Evolutionary conservation across 2,329 filamentous ascomycete genomes (phyloP), one percentile per base, ranked within the genome.

Genomic region (Mariannaea sp.): DNA sequence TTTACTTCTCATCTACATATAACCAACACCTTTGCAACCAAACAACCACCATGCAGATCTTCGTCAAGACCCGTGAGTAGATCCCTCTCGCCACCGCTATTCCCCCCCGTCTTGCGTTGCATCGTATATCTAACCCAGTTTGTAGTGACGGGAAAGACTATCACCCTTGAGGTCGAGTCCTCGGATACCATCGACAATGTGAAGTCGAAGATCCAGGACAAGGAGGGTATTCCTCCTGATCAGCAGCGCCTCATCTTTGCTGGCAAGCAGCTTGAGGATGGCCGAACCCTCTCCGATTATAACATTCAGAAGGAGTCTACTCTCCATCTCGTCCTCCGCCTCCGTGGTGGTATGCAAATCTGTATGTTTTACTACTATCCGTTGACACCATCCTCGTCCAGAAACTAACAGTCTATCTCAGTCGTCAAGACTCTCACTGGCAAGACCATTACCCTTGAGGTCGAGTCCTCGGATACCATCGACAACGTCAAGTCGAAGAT

Each of bases 401-500:
- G 61, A 68, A 62, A 68, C 53, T 39, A 13, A 5, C 10, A 12
- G 2, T n/a, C 5, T 5, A 24, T 5, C 22, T 7, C 13, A 74
- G 73, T 91, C 68, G 88, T 91, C 70, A 91, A 91, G 81, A 91
- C 88, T 12, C 75, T 97, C 55, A 96, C 92, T 72, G 92, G 92
- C 67, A 96, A 96, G 82, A 96, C 92, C 46, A 96, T 96, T 71
- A 96, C 92, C 6, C 80, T 95, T 2, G 91, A 95, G 77, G 90
- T 95, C 1, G 90, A 95, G 73, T 92, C 88, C 0, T 89, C 85
- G 1, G 92, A 96, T 67, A 96, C 92, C 33, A 96, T 96, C 75
- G 92, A 96, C 80, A 96, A 96, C 58, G 92, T 97, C 32, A 97
- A 97, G 85, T 86, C 83, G 44, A 97, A 97, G 84, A 97, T 97